These are phyloP conservation scores for Abrus pulchellus DNA, from an alignment of 306 rosid genomes.

Conservation along the genomic window DNA sequence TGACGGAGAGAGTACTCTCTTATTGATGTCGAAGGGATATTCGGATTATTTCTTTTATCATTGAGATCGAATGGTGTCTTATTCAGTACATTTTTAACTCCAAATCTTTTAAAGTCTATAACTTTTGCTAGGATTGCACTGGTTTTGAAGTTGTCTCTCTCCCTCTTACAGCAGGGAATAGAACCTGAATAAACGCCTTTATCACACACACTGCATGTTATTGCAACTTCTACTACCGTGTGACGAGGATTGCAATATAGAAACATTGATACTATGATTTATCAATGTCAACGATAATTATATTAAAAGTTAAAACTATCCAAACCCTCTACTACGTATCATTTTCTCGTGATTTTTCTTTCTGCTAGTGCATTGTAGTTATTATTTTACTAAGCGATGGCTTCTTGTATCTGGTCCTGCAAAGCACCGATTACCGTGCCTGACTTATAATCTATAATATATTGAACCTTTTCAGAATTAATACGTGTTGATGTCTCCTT, in stretches of 20 bases:
- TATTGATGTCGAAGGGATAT: too few species aligned
- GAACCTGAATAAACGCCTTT: constrained; percentile 1
- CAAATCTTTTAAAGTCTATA: constrained; percentile 20
- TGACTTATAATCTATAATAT: too few species aligned
- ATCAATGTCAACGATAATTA: not conserved
- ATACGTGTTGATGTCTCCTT: too few species aligned
- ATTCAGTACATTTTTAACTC: constrained; percentile 32
- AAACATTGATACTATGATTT: not conserved
- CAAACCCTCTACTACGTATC: not conserved
- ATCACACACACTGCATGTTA: not conserved
- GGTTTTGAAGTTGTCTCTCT: constrained; percentile 23
- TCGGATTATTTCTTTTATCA: too few species aligned
- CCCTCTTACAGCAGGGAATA: not conserved
- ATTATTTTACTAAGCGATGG: too few species aligned
- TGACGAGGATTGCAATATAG: not conserved
- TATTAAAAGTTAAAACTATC: too few species aligned
- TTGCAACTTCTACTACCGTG: constrained; percentile 9
- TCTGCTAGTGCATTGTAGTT: too few species aligned
- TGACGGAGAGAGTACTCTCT: too few species aligned
- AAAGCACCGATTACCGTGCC: too few species aligned
- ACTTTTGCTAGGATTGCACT: not conserved
- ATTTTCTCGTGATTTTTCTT: too few species aligned
- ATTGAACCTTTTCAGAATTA: too few species aligned
- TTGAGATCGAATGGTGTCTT: not conserved
- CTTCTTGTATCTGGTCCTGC: too few species aligned